Evolutionary conservation across 192 early-diverging fungal species (phyloP), one percentile per base, ranked within the genome.

Genomic region (Podila epigama): DNA sequence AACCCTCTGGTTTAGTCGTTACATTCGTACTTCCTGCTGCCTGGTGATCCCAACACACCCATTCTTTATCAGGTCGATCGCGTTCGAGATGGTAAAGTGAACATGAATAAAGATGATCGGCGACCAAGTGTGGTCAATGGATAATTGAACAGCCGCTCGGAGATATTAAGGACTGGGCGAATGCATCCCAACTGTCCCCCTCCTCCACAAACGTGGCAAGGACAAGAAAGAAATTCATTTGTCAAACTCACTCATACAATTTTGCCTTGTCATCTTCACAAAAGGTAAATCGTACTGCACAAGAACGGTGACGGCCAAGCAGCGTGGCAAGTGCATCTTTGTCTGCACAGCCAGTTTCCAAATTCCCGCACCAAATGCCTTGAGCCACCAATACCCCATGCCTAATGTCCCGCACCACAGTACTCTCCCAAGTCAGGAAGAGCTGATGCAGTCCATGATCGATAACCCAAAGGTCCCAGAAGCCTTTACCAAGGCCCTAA

Each of bases 11-110:
- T 51, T 27, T 85, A 85, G 84, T 95, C 94, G 4, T 77, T 97
- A 10, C 94, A 97, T 69, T 92, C 87, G 68, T 96, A 97, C 79
- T 97, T 97, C 70, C 68, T 97, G 29, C 73, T 94, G 4, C 84
- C 94, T 8, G 95, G 93, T 5, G 85, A 90, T 53, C 85, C 85
- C 53, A 68, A 84, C 27, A 84, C 89, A 0, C 94, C 93, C 27
- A 95, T 96, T 59, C 61, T 93, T 0, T 96, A 93, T 75, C 81
- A 89, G 18, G 94, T 96, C 3, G 82, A 86, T 39, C 85, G 87
- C 32, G 51, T 92, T 16, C 81, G 94, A 5, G 89, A 95, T 70
- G 93, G 92, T 78, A 66, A 15, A n/a, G 32, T 37, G 57, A 4
- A 11, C n/a, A n/a, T n/a, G n/a, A 32, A 54, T 1, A 33, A 7